These are phyloP conservation scores for Phaseolus lunatus DNA, from an alignment of 306 rosid genomes.

Conservation along the genomic window DNA sequence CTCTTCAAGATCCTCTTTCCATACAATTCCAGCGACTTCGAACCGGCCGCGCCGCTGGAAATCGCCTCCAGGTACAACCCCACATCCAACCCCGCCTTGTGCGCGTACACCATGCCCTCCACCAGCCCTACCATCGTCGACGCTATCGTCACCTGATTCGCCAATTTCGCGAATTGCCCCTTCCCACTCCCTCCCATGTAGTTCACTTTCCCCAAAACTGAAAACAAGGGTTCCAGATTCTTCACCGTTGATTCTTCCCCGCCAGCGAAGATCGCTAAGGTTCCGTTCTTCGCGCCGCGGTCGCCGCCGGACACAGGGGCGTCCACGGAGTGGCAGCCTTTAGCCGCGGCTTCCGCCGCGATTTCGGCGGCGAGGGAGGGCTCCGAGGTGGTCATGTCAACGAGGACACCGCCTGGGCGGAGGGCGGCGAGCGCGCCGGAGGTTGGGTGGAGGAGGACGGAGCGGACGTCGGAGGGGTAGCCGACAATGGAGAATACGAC, in stretches of 20 bases:
- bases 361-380: slow-evolving; percentile 90
- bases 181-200: slow-evolving; percentile 88
- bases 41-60: slow-evolving; percentile 80
- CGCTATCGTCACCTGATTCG: slow-evolving; percentile 78
- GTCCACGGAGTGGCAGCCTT: slow-evolving; percentile 67
- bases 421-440: slow-evolving; percentile 86
- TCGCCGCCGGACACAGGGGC: slow-evolving; percentile 97
- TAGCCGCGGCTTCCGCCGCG: slow-evolving; percentile 58
- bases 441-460: slow-evolving; percentile 73
- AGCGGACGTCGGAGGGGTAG: slow-evolving; percentile 91
- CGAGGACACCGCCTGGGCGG: slow-evolving; percentile 76
- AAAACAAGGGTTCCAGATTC: slow-evolving; percentile 55
- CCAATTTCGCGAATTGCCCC: slow-evolving; percentile 90
- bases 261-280: slow-evolving; percentile 79
- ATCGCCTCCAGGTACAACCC: slow-evolving; percentile 70
- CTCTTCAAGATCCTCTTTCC: slow-evolving; percentile 71
- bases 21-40: slow-evolving; percentile 67
- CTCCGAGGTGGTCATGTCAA: slow-evolving; percentile 96
- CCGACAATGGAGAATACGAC: slow-evolving; percentile 93
- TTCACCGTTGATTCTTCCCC: slow-evolving; percentile 61
- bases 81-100: slow-evolving; percentile 83
- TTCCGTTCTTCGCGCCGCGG: slow-evolving; percentile 76
- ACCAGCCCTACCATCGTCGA: slow-evolving; percentile 89
- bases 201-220: slow-evolving; percentile 73
- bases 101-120: slow-evolving; percentile 87